These are phyloP conservation scores for rapeseed (Brassica napus) DNA, from an alignment of 345 rosid species.

Conservation along the genomic window DNA sequence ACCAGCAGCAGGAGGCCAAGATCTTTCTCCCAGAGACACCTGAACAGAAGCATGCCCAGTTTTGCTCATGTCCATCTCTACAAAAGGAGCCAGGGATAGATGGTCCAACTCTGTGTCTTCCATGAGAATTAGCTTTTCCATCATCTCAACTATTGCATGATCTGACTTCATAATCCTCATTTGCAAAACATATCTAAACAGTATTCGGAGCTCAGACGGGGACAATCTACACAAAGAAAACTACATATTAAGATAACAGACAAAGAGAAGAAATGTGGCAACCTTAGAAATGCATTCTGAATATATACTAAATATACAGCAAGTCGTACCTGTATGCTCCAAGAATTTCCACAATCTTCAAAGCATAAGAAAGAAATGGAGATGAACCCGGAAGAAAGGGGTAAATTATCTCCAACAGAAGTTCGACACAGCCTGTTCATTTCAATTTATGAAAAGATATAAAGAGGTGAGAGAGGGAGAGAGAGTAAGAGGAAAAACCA, in stretches of 20 bases:
- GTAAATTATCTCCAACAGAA: slow-evolving; percentile 80
- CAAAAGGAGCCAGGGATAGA: slow-evolving; percentile 90
- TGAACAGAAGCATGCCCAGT: slow-evolving; percentile 94
- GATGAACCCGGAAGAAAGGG: slow-evolving; percentile 91
- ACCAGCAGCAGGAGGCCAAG: slow-evolving; percentile 99
- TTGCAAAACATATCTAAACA: slow-evolving; percentile 82
- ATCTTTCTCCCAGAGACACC: slow-evolving; percentile 97
- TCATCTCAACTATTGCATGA: slow-evolving; percentile 79
- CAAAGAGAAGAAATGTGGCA: slow-evolving; percentile 18
- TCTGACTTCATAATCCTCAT: slow-evolving; percentile 80
- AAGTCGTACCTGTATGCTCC: slow-evolving; percentile 83
- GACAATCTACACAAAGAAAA: slow-evolving; percentile 74
- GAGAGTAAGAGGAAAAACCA: slow-evolving; percentile 35
- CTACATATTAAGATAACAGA: slow-evolving; percentile 26
- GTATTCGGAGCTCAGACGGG: slow-evolving; percentile 81
- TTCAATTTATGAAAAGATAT: slow-evolving; percentile 15
- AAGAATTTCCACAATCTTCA: slow-evolving; percentile 95
- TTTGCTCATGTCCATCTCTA: slow-evolving; percentile 96
- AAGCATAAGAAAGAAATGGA: slow-evolving; percentile 69
- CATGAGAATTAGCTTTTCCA: slow-evolving; percentile 88
- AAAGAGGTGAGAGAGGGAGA: slow-evolving; percentile 35
- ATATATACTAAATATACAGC: slow-evolving; percentile 11
- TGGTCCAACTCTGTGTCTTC: slow-evolving; percentile 80
- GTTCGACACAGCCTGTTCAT: slow-evolving; percentile 85
- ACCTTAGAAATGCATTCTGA: slow-evolving; percentile 11